A percentile compares a stretch with the other conserved stretches of the same genome.
These are phyloP conservation scores for Nicotiana otophora DNA, from an alignment of 257 asterid species.

Conservation along the genomic window DNA sequence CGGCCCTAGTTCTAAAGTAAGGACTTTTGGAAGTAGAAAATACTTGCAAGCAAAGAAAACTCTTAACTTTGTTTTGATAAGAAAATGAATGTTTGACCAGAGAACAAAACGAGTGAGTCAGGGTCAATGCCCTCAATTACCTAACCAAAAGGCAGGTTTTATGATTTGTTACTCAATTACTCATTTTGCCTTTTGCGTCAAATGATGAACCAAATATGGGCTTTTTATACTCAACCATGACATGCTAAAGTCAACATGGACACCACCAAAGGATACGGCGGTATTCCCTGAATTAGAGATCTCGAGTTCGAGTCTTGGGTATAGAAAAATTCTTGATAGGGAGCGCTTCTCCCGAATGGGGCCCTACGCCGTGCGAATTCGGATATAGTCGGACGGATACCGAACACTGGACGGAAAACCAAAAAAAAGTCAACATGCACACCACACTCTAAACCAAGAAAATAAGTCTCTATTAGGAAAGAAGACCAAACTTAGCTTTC, in stretches of 20 bases:
- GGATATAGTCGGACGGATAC: no score
- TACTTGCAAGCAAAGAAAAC: background rate
- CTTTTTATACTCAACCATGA: constrained; percentile 5
- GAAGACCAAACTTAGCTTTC: no score
- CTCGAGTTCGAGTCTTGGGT: no score
- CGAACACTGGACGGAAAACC: accelerated
- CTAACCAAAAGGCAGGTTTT: background rate
- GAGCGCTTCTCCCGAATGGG: no score
- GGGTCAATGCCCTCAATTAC: background rate
- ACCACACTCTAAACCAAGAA: background rate
- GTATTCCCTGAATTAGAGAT: no score
- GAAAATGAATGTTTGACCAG: background rate
- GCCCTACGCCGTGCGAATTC: accelerated
- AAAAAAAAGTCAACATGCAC: background rate
- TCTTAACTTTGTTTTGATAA: background rate
- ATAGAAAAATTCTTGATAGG: accelerated
- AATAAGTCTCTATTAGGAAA: background rate
- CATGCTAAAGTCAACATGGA: background rate
- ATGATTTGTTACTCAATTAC: background rate
- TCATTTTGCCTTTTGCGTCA: background rate
- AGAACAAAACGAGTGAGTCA: background rate
- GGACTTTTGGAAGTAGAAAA: background rate
- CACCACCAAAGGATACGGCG: no score
- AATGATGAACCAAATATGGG: background rate
- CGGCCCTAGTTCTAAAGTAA: background rate